A percentile compares a stretch with the other conserved stretches of the same genome.
These are phyloP conservation scores for Coemansia sp. DNA, from an alignment of 192 early-diverging fungal species.

Conservation along the genomic window DNA sequence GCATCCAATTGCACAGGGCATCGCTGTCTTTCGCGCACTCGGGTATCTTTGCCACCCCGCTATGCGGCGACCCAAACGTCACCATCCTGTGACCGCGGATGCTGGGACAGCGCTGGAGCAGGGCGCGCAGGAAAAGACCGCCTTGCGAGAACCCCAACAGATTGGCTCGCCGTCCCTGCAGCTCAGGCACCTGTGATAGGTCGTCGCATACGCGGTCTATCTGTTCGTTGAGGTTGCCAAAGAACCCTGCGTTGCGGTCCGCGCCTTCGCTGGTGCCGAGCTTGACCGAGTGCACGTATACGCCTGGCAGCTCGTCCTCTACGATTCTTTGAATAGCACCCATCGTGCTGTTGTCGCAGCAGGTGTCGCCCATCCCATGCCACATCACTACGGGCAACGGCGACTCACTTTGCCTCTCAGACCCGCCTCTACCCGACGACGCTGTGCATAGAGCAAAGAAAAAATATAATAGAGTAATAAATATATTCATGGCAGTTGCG, in stretches of 20 bases:
- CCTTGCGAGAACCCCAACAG: slow-evolving; percentile 89
- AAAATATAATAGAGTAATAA: neutral
- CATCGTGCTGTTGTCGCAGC: slow-evolving; percentile 70
- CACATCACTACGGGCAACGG: slow-evolving; percentile 64
- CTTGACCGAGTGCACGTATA: slow-evolving; percentile 73
- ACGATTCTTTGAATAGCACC: slow-evolving; percentile 42
- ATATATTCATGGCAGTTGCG: neutral
- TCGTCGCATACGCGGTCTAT: slow-evolving; percentile 72
- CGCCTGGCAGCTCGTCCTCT: slow-evolving; percentile 54
- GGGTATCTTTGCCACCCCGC: slow-evolving; percentile 76
- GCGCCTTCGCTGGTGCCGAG: slow-evolving; percentile 63
- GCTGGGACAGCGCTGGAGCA: slow-evolving; percentile 77
- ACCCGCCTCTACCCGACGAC: no score
- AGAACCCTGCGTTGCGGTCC: slow-evolving; percentile 80
- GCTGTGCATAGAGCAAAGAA: no score
- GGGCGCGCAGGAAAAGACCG: slow-evolving; percentile 69
- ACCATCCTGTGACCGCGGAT: slow-evolving; percentile 73
- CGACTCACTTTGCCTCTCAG: no score
- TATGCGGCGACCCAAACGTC: slow-evolving; percentile 85
- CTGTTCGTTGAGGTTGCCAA: slow-evolving; percentile 80
- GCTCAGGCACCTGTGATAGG: slow-evolving; percentile 55
- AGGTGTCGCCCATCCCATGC: slow-evolving; percentile 90
- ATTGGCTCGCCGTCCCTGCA: slow-evolving; percentile 72
- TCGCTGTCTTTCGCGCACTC: slow-evolving; percentile 60
- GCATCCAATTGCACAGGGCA: slow-evolving; percentile 66